These are phyloP conservation scores for Pterocarpus santalinus DNA, from an alignment of 306 rosid genomes.

Conservation along the genomic window DNA sequence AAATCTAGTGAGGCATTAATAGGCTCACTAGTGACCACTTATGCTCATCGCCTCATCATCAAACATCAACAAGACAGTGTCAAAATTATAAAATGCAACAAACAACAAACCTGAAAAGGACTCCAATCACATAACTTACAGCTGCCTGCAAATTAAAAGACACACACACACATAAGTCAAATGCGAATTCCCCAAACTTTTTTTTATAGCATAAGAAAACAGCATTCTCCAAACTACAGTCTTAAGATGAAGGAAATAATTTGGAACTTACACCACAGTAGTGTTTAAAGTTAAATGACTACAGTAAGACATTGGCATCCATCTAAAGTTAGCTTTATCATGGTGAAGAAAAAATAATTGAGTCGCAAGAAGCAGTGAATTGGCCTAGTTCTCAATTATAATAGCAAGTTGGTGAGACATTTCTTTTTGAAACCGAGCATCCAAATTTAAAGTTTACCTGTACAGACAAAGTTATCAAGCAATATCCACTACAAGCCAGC, in stretches of 20 bases:
- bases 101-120: constrained; percentile 72
- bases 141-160: constrained; percentile 71
- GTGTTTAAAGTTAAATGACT: constrained; percentile 15
- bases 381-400: no score
- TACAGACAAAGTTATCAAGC: constrained; percentile 71
- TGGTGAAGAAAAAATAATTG: no score
- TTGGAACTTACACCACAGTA: constrained; percentile 31
- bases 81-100: constrained; percentile 17
- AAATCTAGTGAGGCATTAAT: constrained; percentile 30
- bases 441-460: constrained; percentile 67
- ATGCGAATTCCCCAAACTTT: neutral
- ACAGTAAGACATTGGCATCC: constrained; percentile 15
- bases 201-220: neutral
- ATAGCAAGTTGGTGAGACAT: no score
- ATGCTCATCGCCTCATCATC: neutral
- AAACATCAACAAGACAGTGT: constrained; percentile 9
- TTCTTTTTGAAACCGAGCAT: constrained; percentile 5
- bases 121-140: constrained; percentile 79
- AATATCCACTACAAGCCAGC: constrained; percentile 81
- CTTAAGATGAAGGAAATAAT: constrained; percentile 15
- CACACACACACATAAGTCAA: constrained; percentile 40
- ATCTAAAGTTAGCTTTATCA: neutral
- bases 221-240: neutral
- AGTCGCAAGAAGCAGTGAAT: no score
- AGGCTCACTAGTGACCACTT: neutral